Evolutionary conservation across 441 rosid genomes (phyloP).

Genomic region (Theobroma grandiflorum): DNA sequence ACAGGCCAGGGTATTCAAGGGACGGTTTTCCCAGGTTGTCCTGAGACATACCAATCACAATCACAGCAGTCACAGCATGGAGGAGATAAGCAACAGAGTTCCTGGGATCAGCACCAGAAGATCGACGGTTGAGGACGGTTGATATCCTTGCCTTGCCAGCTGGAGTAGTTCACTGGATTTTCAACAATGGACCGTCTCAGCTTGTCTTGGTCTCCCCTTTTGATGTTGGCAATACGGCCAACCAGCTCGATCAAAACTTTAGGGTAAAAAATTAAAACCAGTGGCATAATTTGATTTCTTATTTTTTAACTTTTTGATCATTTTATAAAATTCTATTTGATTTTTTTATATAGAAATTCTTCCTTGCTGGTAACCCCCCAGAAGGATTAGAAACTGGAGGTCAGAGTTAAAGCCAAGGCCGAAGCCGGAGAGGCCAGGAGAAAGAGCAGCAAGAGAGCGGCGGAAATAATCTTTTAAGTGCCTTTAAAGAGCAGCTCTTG

Average conservation of each 20-base stretch:
- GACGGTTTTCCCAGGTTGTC: slow-evolving; percentile 36
- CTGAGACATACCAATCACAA: slow-evolving; percentile 37
- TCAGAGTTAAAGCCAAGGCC: background rate
- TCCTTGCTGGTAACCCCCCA: slow-evolving; percentile 63
- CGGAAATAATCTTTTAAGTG: slow-evolving; percentile 46
- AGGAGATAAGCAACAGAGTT: background rate
- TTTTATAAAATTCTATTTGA: background rate
- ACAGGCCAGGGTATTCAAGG: slow-evolving; percentile 27
- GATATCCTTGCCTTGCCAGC: slow-evolving; percentile 43
- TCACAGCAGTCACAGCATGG: background rate
- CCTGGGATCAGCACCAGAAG: slow-evolving; percentile 47
- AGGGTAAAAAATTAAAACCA: slow-evolving; percentile 28
- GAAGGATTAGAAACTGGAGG: slow-evolving; percentile 27
- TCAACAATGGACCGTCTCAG: slow-evolving; percentile 39
- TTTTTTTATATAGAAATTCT: slow-evolving; percentile 47
- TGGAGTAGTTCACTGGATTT: slow-evolving; percentile 46
- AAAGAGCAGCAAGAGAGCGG: background rate
- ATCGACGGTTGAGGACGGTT: slow-evolving; percentile 37
- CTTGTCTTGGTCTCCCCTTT: slow-evolving; percentile 39
- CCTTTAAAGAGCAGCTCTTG: slow-evolving; percentile 36
- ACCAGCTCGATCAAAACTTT: slow-evolving; percentile 44
- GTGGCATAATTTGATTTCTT: background rate
- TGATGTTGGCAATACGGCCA: slow-evolving; percentile 32
- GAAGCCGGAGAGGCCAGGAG: background rate
- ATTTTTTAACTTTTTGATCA: background rate